Evolutionary conservation across 345 rosid species (phyloP), one percentile per base, ranked within the genome.

Genomic region (Rhodamnia rubescens): DNA sequence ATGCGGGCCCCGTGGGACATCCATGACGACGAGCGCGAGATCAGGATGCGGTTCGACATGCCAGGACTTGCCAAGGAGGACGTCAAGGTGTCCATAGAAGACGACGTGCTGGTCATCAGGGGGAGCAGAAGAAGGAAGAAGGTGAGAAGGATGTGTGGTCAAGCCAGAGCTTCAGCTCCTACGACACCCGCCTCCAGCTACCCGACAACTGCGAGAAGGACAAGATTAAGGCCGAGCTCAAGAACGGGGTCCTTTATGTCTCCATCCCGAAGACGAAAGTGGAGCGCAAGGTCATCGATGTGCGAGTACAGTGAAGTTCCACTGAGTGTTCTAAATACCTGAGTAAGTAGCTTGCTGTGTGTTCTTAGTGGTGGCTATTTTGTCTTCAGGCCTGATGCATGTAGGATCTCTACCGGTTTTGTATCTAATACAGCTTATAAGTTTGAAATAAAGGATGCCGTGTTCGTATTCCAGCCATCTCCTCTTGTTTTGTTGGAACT

Each of bases 21-120:
- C 53, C 92, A 92, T n/a, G 98, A 96, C 0, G 98, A 91, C 13
- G 98, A 95, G 64, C 78, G 90, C 4, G 98, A 94, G 90, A 90
- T 94, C 88, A 93, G 89, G 89, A 91, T 94, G 97, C 91, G 98
- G 84, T 94, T 94, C 22, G 98, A 95, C 92, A 88, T 96, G 98
- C 98, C 98, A 1, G 98, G 98, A 20, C 91, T 96, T 7, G 87
- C 92, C 5, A 95, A 91, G 93, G 98, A 94, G 53, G 96, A 96
- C 2, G 96, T 96, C 8, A 92, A 89, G 89, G 92, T 96, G 10
- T 92, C 92, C 0, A 88, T 95, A 1, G 98, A 94, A 83, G 96
- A 95, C 6, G 93, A 94, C 22, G 87, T 92, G 1, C 92, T 96
- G 54, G 89, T 92, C 1, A 92, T 96, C 40, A 93, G 80, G 81